Base-by-base conservation (phyloP, 805 yeast genomes). In the Wickerhamomyces chambardii region DNA sequence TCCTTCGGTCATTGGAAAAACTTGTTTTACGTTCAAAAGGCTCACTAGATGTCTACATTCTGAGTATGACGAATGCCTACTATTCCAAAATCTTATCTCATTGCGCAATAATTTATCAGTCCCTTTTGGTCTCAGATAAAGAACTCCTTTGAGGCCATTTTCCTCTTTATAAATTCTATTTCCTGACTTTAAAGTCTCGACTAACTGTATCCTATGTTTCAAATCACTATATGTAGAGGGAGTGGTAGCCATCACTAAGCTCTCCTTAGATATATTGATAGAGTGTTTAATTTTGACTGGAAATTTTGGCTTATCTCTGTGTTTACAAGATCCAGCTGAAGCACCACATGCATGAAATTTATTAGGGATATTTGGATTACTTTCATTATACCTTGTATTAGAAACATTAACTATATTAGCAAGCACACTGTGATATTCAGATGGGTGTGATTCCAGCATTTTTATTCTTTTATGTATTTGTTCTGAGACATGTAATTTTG, bases 61-160 rank as follows among this genome's bases (percentile, higher is more conserved):
- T 7, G 55, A 33, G 37, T 58, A 70, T 2, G 74, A 66, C 2
- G 74, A 66, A 39, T 70, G 75, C 30, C 75, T 46, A 5, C 73
- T 66, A 42, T 62, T 70, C 7, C 65, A 45, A 14, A 64, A 54
- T 31, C 51, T 51, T 3, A 69, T 38, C 10, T 56, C 60, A n/a
- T 44, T 46, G 1, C 68, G 65, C 7, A 68, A 47, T 3, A 63
- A 41, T 16, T 50, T 52, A 3, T 41, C 36, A 1, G 59, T 50
- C 3, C 47, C 50, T 8, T 37, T 30, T 0, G 62, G 58, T 4
- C 54, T 38, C 3, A 65, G 36, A 63, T 64, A 64, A 3, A 10
- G 22, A 7, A 26, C 17, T 5, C 8, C 12, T 26, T 58, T 32
- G 10, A 3, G 10, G 15, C 12, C 27, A 8, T 7, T 6, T 12